Evolutionary conservation across 495 filamentous ascomycete genomes (phyloP).

Genomic region (Podospora pseudopauciseta): DNA sequence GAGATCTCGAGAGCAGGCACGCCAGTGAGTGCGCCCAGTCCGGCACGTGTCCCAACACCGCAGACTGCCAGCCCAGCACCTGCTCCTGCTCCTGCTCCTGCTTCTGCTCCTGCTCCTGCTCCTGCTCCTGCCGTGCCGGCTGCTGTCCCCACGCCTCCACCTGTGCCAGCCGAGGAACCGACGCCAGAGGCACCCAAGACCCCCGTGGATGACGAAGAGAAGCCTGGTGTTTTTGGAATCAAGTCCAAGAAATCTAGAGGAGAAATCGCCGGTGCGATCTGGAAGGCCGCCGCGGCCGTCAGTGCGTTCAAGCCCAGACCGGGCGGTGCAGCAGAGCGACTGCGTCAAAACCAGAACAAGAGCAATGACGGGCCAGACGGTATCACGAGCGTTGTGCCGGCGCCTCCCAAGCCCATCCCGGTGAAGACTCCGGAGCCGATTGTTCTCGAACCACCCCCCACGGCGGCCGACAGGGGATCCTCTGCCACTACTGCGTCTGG

Average conservation of each 20-base stretch:
- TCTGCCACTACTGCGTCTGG: constrained; percentile 16
- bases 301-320: constrained; percentile 76
- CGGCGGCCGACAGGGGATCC: constrained; percentile 28
- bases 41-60: constrained; percentile 11
- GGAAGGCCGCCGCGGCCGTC: constrained; percentile 79
- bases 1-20: constrained; percentile 18
- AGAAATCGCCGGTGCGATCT: constrained; percentile 73
- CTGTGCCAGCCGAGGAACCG: constrained; percentile 23
- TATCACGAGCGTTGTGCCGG: constrained; percentile 80
- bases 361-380: constrained; percentile 68
- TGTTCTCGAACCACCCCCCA: constrained; percentile 25
- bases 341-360: constrained; percentile 55
- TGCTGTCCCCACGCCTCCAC: constrained; percentile 10
- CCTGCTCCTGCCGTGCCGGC: too few relatives aligned
- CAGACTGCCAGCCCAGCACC: constrained; percentile 22
- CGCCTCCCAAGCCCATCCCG: constrained; percentile 53
- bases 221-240: constrained; percentile 87
- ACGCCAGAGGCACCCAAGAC: constrained; percentile 26
- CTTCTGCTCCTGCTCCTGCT: constrained; percentile 18
- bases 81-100: constrained; percentile 18
- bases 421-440: constrained; percentile 30
- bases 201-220: constrained; percentile 47
- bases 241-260: constrained; percentile 64
- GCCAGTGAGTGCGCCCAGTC: constrained; percentile 18
- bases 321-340: constrained; percentile 73